Percentiles rank a stretch among this genome's conserved stretches.
These are phyloP conservation scores for Rhamnella rubrinervis DNA, from an alignment of 331 rosid species.

Conservation along the genomic window DNA sequence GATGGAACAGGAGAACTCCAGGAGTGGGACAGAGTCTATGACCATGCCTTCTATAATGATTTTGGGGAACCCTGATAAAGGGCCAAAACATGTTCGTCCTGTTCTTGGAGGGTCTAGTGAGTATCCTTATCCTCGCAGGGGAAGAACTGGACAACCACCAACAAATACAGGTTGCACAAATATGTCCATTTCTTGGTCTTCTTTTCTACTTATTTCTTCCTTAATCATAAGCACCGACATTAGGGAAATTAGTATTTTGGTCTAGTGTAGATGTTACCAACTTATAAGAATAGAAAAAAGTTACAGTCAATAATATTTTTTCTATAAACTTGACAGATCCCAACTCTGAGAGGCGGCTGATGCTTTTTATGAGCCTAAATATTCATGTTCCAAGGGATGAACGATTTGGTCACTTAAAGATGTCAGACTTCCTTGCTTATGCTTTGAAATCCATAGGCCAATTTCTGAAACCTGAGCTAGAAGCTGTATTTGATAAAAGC, in stretches of 20 bases:
- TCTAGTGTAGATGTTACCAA: neutral
- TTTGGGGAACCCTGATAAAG: slow-evolving; percentile 29
- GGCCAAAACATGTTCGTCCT: slow-evolving; percentile 26
- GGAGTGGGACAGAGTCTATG: slow-evolving; percentile 47
- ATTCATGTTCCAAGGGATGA: slow-evolving; percentile 47
- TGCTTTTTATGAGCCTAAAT: slow-evolving; percentile 19
- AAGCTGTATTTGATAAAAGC: neutral
- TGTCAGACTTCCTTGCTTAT: slow-evolving; percentile 39
- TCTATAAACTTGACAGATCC: slow-evolving; percentile 26
- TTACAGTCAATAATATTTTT: neutral
- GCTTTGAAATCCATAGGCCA: slow-evolving; percentile 37
- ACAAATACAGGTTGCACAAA: slow-evolving; percentile 21
- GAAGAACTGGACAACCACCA: slow-evolving; percentile 40
- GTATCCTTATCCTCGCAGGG: slow-evolving; percentile 47
- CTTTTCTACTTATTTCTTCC: neutral
- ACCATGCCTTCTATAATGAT: slow-evolving; percentile 39
- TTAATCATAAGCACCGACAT: neutral
- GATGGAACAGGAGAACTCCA: slow-evolving; percentile 31
- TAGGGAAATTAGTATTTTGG: neutral
- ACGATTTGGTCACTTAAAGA: slow-evolving; percentile 38
- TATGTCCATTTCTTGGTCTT: neutral
- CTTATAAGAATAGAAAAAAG: neutral
- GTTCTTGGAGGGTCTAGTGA: slow-evolving; percentile 39
- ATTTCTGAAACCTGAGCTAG: slow-evolving; percentile 26
- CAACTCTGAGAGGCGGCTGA: slow-evolving; percentile 30